phyloP scores from a whole-genome alignment of 305 asterid genomes.

The Stenogyne calaminthoides region DNA sequence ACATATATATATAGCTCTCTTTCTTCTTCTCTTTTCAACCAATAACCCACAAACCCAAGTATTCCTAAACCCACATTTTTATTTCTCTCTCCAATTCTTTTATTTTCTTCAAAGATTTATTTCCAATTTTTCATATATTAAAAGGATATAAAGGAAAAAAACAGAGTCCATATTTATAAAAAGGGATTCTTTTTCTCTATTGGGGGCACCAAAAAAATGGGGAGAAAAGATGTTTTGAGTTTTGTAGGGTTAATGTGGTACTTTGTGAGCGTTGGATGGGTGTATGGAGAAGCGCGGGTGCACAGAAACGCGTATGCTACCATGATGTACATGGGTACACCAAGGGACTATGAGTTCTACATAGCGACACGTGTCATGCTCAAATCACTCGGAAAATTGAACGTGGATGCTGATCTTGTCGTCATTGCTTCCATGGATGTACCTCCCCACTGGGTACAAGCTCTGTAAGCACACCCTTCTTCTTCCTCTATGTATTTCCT shows the following conservation, averaged over 20 bases:
- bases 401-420: conserved; percentile 82
- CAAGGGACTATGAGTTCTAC: conserved; percentile 93
- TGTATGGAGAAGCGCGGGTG: conserved; percentile 12
- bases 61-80: no score
- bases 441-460: conserved; percentile 71
- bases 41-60: background rate
- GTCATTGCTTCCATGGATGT: conserved; percentile 96
- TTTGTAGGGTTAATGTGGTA: background rate
- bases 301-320: conserved; percentile 83
- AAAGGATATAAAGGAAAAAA: background rate
- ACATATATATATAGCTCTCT: background rate
- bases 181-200: background rate
- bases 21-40: background rate
- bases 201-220: conserved; percentile 7
- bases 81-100: no score
- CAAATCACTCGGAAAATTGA: conserved; percentile 54
- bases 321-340: conserved; percentile 98
- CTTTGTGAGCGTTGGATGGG: background rate
- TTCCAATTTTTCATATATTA: background rate
- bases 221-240: conserved; percentile 8
- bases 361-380: conserved; percentile 88
- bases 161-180: background rate
- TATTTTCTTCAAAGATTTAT: background rate
- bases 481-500: background rate
- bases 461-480: conserved; percentile 59